These are phyloP conservation scores for Penicillium sp. DNA, from an alignment of 2,329 filamentous ascomycete species.

Conservation along the genomic window DNA sequence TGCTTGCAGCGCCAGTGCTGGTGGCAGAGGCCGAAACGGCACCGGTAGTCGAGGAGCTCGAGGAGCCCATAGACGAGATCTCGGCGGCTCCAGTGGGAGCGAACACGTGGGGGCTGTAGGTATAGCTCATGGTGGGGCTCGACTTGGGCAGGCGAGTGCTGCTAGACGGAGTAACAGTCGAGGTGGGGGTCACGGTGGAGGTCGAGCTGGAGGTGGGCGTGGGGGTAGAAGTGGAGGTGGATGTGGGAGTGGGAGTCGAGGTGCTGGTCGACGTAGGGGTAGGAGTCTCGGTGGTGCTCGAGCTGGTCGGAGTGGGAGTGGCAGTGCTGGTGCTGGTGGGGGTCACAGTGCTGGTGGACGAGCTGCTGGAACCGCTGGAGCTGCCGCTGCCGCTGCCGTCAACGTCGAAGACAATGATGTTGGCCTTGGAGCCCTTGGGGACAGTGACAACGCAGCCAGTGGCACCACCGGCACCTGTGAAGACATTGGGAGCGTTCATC, in stretches of 20 bases:
- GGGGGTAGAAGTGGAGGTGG: slow-evolving; percentile 16
- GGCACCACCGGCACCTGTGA: slow-evolving; percentile 65
- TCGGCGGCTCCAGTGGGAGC: slow-evolving; percentile 21
- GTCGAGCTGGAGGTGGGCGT: slow-evolving; percentile 19
- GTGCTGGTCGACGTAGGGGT: slow-evolving; percentile 9
- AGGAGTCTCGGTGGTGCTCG: slow-evolving; percentile 1
- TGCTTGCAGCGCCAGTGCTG: slow-evolving; percentile 16
- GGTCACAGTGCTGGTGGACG: slow-evolving; percentile 12
- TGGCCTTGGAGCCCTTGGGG: slow-evolving; percentile 62
- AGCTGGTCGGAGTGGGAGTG: slow-evolving; percentile 8
- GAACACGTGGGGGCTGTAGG: slow-evolving; percentile 31
- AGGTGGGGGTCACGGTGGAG: slow-evolving; percentile 13
- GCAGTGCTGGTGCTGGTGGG: slow-evolving; percentile 12
- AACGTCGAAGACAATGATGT: slow-evolving; percentile 62
- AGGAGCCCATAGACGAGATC: slow-evolving; percentile 13
- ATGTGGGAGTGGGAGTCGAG: slow-evolving; percentile 10
- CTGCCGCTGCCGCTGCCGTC: slow-evolving; percentile 12
- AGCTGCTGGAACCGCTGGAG: slow-evolving; percentile 3
- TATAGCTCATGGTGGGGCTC: slow-evolving; percentile 26
- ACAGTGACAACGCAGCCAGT: slow-evolving; percentile 77
- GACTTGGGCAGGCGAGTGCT: slow-evolving; percentile 20
- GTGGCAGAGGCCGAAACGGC: slow-evolving; percentile 15
- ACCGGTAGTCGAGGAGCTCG: slow-evolving; percentile 2
- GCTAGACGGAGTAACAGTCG: slow-evolving; percentile 13
- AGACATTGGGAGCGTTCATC: slow-evolving; percentile 55